Conservation (phyloP, 164 flowering plant genomes). For the Vitis labrusca region DNA sequence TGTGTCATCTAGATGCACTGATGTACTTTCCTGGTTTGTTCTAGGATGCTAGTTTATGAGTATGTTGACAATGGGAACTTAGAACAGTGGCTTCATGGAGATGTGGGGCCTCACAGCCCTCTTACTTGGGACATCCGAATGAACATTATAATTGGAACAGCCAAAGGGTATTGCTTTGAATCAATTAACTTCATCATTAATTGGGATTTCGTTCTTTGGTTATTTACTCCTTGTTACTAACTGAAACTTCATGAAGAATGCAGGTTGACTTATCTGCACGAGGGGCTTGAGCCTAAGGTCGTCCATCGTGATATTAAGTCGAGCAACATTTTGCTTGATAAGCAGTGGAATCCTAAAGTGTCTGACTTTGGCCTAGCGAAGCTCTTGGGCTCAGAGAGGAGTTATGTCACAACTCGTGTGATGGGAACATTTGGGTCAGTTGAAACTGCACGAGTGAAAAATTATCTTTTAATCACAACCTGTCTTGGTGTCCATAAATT, state of each 20-base stretch:
- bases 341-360: slow-evolving; percentile 80
- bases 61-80: slow-evolving; percentile 83
- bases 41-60: slow-evolving; percentile 87
- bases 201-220: neutral
- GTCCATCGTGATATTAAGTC: slow-evolving; percentile 90
- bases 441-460: neutral
- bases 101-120: slow-evolving; percentile 69
- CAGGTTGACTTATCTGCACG: slow-evolving; percentile 81
- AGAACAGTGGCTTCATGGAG: slow-evolving; percentile 91
- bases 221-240: neutral
- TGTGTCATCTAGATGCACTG: neutral
- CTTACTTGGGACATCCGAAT: slow-evolving; percentile 83
- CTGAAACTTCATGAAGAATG: neutral
- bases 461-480: neutral
- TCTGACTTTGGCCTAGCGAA: slow-evolving; percentile 92
- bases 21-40: slow-evolving; percentile 9
- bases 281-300: slow-evolving; percentile 92
- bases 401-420: slow-evolving; percentile 85
- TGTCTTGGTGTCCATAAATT: neutral
- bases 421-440: slow-evolving; percentile 94
- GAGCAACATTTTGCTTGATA: slow-evolving; percentile 83
- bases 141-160: slow-evolving; percentile 77
- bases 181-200: neutral
- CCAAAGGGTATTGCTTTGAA: slow-evolving; percentile 61
- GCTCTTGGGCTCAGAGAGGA: slow-evolving; percentile 76